Base-by-base conservation (phyloP, 345 rosid species). In the Linum usitatissimum region DNA sequence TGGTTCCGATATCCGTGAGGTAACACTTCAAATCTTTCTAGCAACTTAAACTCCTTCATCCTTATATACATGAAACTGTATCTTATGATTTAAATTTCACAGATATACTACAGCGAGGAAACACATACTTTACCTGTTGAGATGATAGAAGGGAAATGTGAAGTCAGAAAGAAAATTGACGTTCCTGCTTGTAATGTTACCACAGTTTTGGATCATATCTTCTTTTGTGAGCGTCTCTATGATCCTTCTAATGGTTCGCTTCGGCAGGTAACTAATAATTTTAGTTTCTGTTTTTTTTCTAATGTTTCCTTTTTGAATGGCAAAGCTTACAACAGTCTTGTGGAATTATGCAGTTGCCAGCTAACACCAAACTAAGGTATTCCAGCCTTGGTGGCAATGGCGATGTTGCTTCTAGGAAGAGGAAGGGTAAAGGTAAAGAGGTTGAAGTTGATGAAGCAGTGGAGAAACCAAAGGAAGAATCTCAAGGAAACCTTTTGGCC, bases 81-180 rank as follows among this genome's bases (percentile, higher is more conserved):
- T 34, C 51, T 45, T 2, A 55, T 55, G 59, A 20, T 53, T 59
- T 15, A 58, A 56, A 59, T 71, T 34, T 34, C 76, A 74, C 83
- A 92, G 98, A 68, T 88, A 20, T 92, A 81, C 60, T 92, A 80
- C 76, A 89, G 87, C 63, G 84, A 89, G 51, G 82, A 81, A 64
- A 78, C 70, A 53, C 31, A 23, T 21, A 23, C 59, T 42, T 28
- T 92, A 58, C 62, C 70, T 28, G 72, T 79, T 36, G 80, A 53
- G 61, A 66, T 64, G 55, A 59, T 92, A 59, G 75, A 80, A 76
- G 95, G 98, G 34, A 92, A 85, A 70, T 92, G 96, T 73, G 91
- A 89, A 73, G 89, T 88, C 57, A 84, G 86, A 75, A 88, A 75
- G 85, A 92, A 81, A 69, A 68, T 12, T 59, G 88, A 89, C 65